Base-by-base conservation (phyloP, 768 basidiomycete genomes). In the Rhodotorula kratochvilovae region DNA sequence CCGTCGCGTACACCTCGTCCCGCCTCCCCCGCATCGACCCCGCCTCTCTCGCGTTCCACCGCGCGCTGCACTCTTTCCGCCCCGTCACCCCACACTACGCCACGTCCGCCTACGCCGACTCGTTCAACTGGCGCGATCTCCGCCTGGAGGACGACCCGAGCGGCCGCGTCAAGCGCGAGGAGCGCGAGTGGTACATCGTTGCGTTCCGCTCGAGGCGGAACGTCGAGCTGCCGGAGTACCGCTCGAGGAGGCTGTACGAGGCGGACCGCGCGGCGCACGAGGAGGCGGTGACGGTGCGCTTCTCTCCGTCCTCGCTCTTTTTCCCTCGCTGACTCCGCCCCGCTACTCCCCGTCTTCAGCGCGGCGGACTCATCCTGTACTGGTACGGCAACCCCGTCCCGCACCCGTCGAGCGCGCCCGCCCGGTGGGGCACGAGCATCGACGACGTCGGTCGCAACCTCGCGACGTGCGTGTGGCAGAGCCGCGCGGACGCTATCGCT, bases 381-480 rank as follows among this genome's bases (percentile, higher is more conserved):
- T 97, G 95, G 94, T 77, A 50, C 59, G 74, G 66, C 21, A 12
- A 36, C 10, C 61, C 71, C 16, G 6, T 61, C 1, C 58, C 66
- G 13, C 2, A n/a, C 27, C 57, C 35, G 29, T 29, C 54, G 33
- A 25, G 5, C 5, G 4, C 48, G 48, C 11, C 48, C 3, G 17
- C 45, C 45, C 3, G 19, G 8, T n/a, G 54, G 58, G 68, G 68
- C 57, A 16, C 10, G 10, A 3, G 12, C 57, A 1, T n/a, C 2
- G 57, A 58, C 57, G 36, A 39, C 36, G 27, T 13, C 50, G 67
- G 43, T 5, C 64, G 61, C 81, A 97, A 97, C 80, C 86, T 96
- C 64, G 92, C 94, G 15, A 96, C 93, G 27, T 97, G 94, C 82
- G 89, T 98, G 53, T 98, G 95, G 94, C 88, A 90, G 81, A 91